These are phyloP conservation scores for Aspergillus sparsus DNA, from an alignment of 495 filamentous ascomycete species.

Conservation along the genomic window DNA sequence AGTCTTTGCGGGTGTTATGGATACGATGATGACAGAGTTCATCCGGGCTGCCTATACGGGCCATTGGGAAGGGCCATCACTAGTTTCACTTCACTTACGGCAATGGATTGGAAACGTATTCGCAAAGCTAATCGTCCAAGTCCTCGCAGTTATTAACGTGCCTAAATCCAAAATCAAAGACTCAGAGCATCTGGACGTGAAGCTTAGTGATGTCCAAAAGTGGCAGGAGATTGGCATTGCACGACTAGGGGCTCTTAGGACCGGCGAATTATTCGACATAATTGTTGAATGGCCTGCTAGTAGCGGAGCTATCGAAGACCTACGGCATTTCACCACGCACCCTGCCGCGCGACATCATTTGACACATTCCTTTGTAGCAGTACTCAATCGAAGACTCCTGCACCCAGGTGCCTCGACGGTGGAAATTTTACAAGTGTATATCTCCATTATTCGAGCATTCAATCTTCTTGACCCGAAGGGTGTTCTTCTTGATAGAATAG, in stretches of 20 bases:
- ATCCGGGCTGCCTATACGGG: slow-evolving; percentile 60
- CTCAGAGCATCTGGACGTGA: slow-evolving; percentile 41
- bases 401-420: slow-evolving; percentile 88
- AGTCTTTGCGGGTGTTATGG: slow-evolving; percentile 74
- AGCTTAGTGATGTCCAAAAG: slow-evolving; percentile 64
- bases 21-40: slow-evolving; percentile 65
- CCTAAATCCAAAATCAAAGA: slow-evolving; percentile 26
- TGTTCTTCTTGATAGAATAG: slow-evolving; percentile 84
- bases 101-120: slow-evolving; percentile 76
- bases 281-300: slow-evolving; percentile 81
- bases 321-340: slow-evolving; percentile 61
- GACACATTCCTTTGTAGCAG: slow-evolving; percentile 68
- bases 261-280: slow-evolving; percentile 83
- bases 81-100: slow-evolving; percentile 56
- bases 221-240: slow-evolving; percentile 82
- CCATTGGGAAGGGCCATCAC: slow-evolving; percentile 59
- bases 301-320: slow-evolving; percentile 79
- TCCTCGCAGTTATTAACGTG: slow-evolving; percentile 51
- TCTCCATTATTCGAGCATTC: slow-evolving; percentile 87
- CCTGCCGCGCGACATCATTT: slow-evolving; percentile 60
- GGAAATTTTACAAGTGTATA: slow-evolving; percentile 87
- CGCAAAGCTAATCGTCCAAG: slow-evolving; percentile 64
- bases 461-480: slow-evolving; percentile 87
- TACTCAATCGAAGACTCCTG: slow-evolving; percentile 70
- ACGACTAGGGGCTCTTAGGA: slow-evolving; percentile 76